phyloP scores from a whole-genome alignment of 805 yeast genomes.

The Komagataella kurtzmanii region DNA sequence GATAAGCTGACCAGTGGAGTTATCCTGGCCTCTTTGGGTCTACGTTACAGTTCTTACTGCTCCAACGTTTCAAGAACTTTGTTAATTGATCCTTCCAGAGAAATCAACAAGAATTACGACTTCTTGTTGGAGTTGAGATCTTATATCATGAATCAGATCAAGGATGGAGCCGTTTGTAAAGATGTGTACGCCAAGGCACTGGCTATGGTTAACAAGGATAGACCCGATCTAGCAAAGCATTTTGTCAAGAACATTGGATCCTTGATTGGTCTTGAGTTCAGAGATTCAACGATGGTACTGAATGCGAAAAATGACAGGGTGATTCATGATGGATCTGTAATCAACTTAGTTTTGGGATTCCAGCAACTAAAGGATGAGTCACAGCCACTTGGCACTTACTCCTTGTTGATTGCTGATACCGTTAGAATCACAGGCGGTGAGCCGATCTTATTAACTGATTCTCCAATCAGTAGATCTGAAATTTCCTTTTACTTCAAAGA shows the following conservation, averaged over 20 bases:
- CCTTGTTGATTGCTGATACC: slow-evolving; percentile 72
- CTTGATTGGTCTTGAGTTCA: slow-evolving; percentile 78
- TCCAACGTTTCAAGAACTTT: slow-evolving; percentile 82
- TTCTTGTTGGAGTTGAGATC: slow-evolving; percentile 59
- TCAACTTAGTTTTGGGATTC: slow-evolving; percentile 70
- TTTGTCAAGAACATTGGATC: slow-evolving; percentile 80
- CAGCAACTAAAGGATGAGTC: slow-evolving; percentile 40
- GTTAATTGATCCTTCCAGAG: slow-evolving; percentile 75
- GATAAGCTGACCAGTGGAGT: slow-evolving; percentile 62
- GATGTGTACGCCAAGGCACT: slow-evolving; percentile 53
- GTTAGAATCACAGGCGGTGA: slow-evolving; percentile 50
- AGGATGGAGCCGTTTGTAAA: slow-evolving; percentile 55
- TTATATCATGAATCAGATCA: slow-evolving; percentile 44
- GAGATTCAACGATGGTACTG: slow-evolving; percentile 65
- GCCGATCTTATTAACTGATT: slow-evolving; percentile 58
- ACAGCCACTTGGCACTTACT: slow-evolving; percentile 35
- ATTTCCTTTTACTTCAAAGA: slow-evolving; percentile 75
- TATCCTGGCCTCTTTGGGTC: slow-evolving; percentile 71
- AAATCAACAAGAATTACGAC: slow-evolving; percentile 69
- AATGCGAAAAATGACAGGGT: slow-evolving; percentile 60
- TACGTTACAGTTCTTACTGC: slow-evolving; percentile 81
- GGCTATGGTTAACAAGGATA: slow-evolving; percentile 43
- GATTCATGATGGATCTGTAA: slow-evolving; percentile 59
- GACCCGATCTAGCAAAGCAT: slow-evolving; percentile 49
- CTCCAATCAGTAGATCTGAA: slow-evolving; percentile 59